These are phyloP conservation scores for Sclerotinia subarctica DNA, from an alignment of 2,329 filamentous ascomycete species.

Conservation along the genomic window DNA sequence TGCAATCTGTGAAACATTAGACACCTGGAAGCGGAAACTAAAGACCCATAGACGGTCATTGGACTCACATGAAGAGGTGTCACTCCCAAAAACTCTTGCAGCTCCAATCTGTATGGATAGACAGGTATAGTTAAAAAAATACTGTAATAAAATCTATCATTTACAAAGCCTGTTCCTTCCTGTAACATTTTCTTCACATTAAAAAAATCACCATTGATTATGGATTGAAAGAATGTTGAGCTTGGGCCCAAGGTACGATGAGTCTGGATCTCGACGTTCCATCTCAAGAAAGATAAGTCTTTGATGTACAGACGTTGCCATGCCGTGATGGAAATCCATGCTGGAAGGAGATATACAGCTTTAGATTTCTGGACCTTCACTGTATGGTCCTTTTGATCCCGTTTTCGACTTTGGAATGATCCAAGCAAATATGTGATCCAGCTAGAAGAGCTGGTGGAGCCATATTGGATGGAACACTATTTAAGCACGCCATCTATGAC, in stretches of 20 bases:
- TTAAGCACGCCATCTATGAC: no score
- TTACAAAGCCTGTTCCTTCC: conserved; percentile 13
- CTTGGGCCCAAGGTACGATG: conserved; percentile 2
- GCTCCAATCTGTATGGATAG: no score
- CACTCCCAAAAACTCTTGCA: not conserved
- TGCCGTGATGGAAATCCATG: conserved; percentile 10
- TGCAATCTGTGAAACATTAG: not conserved
- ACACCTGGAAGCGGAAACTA: no score
- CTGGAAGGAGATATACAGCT: conserved; percentile 18
- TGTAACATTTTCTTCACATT: conserved; percentile 17
- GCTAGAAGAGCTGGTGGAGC: not conserved
- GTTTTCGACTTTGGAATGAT: not conserved
- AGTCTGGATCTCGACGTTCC: conserved; percentile 8
- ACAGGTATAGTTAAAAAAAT: no score
- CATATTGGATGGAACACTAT: not conserved
- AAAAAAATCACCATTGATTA: conserved; percentile 8
- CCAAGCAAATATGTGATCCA: not conserved
- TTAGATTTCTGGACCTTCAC: not conserved
- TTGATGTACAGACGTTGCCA: conserved; percentile 11
- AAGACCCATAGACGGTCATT: no score
- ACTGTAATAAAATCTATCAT: not conserved
- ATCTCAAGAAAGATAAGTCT: conserved; percentile 4
- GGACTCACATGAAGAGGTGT: conserved; percentile 15
- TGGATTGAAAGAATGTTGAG: conserved; percentile 3
- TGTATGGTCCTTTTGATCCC: not conserved